Evolutionary conservation across 1,139 yeast genomes (phyloP).

Genomic region (Taiozyma sp.): DNA sequence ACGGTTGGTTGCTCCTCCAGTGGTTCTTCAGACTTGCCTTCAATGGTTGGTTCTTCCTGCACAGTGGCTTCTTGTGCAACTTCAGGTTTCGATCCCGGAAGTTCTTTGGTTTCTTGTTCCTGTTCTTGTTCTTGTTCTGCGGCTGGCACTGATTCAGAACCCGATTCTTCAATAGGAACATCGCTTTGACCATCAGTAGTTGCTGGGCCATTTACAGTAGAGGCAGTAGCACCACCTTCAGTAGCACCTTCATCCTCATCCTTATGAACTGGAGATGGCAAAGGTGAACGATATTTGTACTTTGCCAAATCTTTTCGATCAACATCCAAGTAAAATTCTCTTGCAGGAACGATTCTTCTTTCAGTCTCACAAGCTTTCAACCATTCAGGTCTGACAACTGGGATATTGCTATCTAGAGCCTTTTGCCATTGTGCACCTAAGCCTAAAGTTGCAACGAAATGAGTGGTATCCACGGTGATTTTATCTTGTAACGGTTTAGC

Average conservation of each 20-base stretch:
- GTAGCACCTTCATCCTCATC: constrained; percentile 15
- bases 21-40: constrained; percentile 3
- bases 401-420: constrained; percentile 86
- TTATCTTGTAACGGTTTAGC: constrained; percentile 72
- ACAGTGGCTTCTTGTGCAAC: neutral
- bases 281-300: neutral
- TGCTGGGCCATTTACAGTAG: neutral
- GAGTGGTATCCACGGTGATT: constrained; percentile 91
- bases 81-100: neutral
- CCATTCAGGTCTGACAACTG: constrained; percentile 97
- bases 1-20: constrained; percentile 3
- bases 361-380: constrained; percentile 89
- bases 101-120: constrained; percentile 19
- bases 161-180: constrained; percentile 7
- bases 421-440: constrained; percentile 62
- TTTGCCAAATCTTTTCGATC: neutral
- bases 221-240: constrained; percentile 11
- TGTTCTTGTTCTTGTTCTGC: too few species aligned
- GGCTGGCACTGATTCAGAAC: neutral
- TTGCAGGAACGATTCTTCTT: constrained; percentile 86
- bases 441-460: constrained; percentile 74
- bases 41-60: neutral
- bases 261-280: constrained; percentile 14
- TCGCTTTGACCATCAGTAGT: constrained; percentile 1
- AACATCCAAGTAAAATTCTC: constrained; percentile 68